phyloP scores from a whole-genome alignment of 1,139 yeast species.

The Pichia sp. region DNA sequence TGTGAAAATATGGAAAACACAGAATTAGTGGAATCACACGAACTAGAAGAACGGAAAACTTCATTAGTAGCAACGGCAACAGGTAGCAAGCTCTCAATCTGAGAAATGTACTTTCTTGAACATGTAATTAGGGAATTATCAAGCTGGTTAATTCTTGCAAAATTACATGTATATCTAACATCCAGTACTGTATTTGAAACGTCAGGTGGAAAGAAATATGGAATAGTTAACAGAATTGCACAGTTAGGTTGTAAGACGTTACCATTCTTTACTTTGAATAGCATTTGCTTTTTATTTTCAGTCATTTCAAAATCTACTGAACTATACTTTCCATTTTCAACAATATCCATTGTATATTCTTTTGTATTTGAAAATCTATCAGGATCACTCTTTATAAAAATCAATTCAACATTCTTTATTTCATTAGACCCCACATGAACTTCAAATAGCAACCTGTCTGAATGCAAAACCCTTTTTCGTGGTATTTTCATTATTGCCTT shows the following conservation, averaged over 20 bases:
- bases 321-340: neutral
- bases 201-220: conserved; percentile 30
- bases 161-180: conserved; percentile 13
- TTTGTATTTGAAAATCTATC: conserved; percentile 24
- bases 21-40: neutral
- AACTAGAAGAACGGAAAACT: conserved; percentile 48
- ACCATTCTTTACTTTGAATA: conserved; percentile 12
- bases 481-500: conserved; percentile 21
- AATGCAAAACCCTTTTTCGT: conserved; percentile 19
- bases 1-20: conserved; percentile 45
- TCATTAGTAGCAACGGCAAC: conserved; percentile 75
- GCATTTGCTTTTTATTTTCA: conserved; percentile 13
- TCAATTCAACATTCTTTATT: conserved; percentile 13
- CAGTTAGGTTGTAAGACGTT: conserved; percentile 3
- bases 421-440: conserved; percentile 19
- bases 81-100: conserved; percentile 46
- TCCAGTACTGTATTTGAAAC: conserved; percentile 23
- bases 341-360: conserved; percentile 9
- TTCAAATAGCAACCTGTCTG: conserved; percentile 22
- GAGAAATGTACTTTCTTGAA: conserved; percentile 15
- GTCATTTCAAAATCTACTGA: conserved; percentile 16
- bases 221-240: conserved; percentile 18
- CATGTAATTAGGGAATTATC: conserved; percentile 4
- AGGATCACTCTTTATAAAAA: conserved; percentile 24
- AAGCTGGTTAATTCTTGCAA: neutral